These are phyloP conservation scores for Dactylellina cionopaga DNA, from an alignment of 2,329 filamentous ascomycete species.

Conservation along the genomic window DNA sequence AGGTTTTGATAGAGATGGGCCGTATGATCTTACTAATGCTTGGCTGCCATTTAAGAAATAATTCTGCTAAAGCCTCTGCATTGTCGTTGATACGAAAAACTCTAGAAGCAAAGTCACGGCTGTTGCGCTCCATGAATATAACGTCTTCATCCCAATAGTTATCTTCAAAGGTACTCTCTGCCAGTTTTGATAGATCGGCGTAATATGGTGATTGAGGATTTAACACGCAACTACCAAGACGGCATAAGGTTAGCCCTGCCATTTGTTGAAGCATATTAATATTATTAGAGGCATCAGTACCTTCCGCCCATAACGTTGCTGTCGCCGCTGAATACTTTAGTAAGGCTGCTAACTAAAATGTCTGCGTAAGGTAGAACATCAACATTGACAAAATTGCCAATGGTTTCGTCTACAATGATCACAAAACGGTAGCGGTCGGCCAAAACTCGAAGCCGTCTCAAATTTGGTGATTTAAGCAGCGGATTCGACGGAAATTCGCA, in stretches of 20 bases:
- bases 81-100: slow-evolving; percentile 87
- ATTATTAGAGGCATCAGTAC: slow-evolving; percentile 56
- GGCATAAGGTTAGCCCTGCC: not conserved
- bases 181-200: slow-evolving; percentile 71
- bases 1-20: not conserved
- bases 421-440: slow-evolving; percentile 87
- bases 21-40: slow-evolving; percentile 9
- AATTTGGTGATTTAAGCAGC: slow-evolving; percentile 82
- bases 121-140: slow-evolving; percentile 95
- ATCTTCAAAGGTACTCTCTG: slow-evolving; percentile 78
- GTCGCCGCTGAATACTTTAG: slow-evolving; percentile 96
- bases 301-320: slow-evolving; percentile 98
- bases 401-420: slow-evolving; percentile 93
- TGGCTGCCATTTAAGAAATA: slow-evolving; percentile 68
- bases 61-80: slow-evolving; percentile 81
- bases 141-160: slow-evolving; percentile 94
- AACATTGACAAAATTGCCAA: slow-evolving; percentile 95
- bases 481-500: slow-evolving; percentile 97
- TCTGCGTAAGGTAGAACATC: slow-evolving; percentile 90
- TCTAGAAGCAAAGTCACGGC: slow-evolving; percentile 84
- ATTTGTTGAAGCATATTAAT: not conserved
- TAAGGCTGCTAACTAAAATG: slow-evolving; percentile 91
- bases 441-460: slow-evolving; percentile 79
- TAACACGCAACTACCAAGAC: slow-evolving; percentile 65
- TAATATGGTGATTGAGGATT: slow-evolving; percentile 79